Percentiles rank a stretch among this genome's conserved stretches.
These are phyloP conservation scores for Globisporangium paroecandrum DNA, from an alignment of 352 stramenopile species.

Conservation along the genomic window DNA sequence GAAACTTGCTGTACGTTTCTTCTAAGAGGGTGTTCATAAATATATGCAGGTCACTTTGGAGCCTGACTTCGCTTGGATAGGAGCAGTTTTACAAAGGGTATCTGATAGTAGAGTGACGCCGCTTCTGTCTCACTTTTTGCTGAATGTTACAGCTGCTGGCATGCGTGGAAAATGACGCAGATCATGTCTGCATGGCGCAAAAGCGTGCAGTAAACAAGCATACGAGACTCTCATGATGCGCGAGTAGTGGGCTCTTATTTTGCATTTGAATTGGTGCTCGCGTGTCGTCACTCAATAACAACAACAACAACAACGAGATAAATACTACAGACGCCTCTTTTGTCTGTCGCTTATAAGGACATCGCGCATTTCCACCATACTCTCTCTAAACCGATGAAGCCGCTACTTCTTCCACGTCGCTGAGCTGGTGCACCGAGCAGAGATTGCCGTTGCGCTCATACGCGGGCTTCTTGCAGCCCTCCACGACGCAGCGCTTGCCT, in stretches of 20 bases:
- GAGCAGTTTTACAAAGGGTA: no score
- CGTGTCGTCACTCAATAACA: background rate
- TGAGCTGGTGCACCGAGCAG: slow-evolving; percentile 33
- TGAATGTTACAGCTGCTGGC: no score
- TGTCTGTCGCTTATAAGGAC: background rate
- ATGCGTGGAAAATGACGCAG: no score
- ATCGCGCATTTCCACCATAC: background rate
- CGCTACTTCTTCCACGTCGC: background rate
- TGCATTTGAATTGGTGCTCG: background rate
- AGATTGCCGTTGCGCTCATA: slow-evolving; percentile 49
- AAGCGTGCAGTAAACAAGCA: no score
- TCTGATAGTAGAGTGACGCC: no score
- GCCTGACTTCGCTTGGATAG: no score
- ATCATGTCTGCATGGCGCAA: no score
- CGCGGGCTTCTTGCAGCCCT: slow-evolving; percentile 45
- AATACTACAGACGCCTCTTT: background rate
- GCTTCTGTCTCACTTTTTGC: no score
- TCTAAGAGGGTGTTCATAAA: no score
- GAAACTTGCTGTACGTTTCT: background rate
- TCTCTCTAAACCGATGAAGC: background rate
- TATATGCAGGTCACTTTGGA: no score
- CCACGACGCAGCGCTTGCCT: slow-evolving; percentile 49
- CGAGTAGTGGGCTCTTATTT: background rate
- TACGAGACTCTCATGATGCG: background rate
- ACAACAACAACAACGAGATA: background rate